Conservation (phyloP, 768 basidiomycete species). For the Rhodosporidiobolus odoratus region DNA sequence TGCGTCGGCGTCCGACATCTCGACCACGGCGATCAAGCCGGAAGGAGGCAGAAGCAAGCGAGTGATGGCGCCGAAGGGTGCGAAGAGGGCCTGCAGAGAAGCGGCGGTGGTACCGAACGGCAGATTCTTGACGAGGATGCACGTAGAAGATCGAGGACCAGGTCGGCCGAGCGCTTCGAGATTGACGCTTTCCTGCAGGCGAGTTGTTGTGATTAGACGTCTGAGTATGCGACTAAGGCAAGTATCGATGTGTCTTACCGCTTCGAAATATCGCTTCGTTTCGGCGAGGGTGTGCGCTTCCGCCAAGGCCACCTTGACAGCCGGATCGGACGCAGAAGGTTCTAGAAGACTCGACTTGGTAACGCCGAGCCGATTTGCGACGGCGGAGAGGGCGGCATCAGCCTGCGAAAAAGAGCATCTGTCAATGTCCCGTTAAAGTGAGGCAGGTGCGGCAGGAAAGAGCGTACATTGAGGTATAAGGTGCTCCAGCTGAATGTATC, state of each 20-base stretch:
- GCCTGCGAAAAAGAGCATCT: conserved; percentile 53
- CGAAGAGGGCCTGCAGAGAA: conserved; percentile 74
- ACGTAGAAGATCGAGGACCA: conserved; percentile 60
- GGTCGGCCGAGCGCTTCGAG: conserved; percentile 47
- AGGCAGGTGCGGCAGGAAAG: conserved; percentile 30
- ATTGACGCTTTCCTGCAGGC: conserved; percentile 44
- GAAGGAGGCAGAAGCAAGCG: conserved; percentile 81
- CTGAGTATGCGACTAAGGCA: neutral
- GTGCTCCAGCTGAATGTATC: conserved; percentile 88
- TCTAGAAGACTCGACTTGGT: conserved; percentile 82
- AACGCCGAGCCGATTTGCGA: conserved; percentile 81
- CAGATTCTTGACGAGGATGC: conserved; percentile 91
- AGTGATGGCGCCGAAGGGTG: conserved; percentile 63
- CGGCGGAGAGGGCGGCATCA: conserved; percentile 85
- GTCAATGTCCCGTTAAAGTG: neutral
- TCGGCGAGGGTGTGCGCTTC: conserved; percentile 95
- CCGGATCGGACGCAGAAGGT: conserved; percentile 59
- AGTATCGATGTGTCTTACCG: conserved; percentile 24
- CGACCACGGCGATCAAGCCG: conserved; percentile 87
- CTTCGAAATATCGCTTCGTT: conserved; percentile 81
- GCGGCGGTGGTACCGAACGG: conserved; percentile 76
- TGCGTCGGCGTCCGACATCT: conserved; percentile 67
- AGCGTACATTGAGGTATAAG: conserved; percentile 93
- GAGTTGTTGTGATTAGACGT: neutral
- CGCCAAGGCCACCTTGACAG: conserved; percentile 90